Conservation (phyloP, 1,284 basidiomycete genomes). For the Pseudozyma pruni region DNA sequence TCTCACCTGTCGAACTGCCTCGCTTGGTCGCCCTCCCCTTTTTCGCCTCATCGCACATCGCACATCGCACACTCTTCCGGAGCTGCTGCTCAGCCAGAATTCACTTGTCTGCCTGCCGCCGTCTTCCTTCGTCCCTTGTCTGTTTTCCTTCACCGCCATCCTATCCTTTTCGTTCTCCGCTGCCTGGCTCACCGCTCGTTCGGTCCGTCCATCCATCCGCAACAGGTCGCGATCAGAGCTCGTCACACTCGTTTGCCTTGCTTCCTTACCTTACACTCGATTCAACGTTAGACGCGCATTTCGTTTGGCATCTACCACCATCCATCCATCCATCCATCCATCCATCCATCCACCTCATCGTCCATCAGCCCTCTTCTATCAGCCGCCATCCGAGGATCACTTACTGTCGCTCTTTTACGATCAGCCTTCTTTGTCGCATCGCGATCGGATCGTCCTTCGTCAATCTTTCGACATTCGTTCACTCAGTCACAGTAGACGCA, state of each 20-base stretch:
- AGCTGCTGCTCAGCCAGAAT: no score
- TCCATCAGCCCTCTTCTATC: not conserved
- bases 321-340: not conserved
- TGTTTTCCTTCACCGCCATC: constrained; percentile 28
- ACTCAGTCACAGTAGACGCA: no score
- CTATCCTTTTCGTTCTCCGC: constrained; percentile 30
- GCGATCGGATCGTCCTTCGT: no score
- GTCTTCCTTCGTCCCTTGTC: not conserved
- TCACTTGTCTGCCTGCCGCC: not conserved
- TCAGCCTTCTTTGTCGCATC: no score
- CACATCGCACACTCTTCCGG: no score
- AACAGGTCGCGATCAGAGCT: no score
- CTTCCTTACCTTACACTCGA: not conserved
- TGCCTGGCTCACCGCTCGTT: constrained; percentile 19
- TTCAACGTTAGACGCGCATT: not conserved
- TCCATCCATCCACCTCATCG: constrained; percentile 1
- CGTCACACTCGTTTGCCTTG: no score
- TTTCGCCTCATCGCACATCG: no score
- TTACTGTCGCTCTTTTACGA: no score
- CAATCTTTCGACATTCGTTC: no score
- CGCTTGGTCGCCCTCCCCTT: no score
- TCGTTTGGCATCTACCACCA: constrained; percentile 8
- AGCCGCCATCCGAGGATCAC: not conserved
- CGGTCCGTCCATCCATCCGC: constrained; percentile 8
- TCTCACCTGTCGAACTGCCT: not conserved